Evolutionary conservation across 129 eudicot genomes (phyloP).

Genomic region (Ambrosia artemisiifolia): DNA sequence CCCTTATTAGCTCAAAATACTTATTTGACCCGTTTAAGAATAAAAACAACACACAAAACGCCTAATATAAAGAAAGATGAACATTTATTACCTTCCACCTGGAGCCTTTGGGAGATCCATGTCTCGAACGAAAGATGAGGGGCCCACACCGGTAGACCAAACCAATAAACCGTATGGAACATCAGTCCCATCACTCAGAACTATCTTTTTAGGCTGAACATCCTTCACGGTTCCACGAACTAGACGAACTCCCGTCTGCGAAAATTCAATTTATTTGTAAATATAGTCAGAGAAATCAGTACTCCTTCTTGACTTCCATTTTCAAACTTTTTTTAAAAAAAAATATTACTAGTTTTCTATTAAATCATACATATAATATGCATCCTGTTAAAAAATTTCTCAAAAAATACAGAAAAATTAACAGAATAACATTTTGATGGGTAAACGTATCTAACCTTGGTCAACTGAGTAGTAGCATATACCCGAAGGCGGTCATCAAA

Average conservation of each 20-base stretch:
- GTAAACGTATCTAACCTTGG: constrained; percentile 44
- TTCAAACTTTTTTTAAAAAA: too few species aligned
- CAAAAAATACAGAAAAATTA: too few species aligned
- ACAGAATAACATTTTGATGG: too few species aligned
- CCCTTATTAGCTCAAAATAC: background rate
- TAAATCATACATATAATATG: too few species aligned
- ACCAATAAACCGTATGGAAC: constrained; percentile 92
- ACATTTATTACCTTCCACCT: constrained; percentile 67
- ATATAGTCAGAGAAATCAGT: background rate
- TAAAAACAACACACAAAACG: too few species aligned
- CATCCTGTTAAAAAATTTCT: too few species aligned
- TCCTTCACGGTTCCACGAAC: constrained; percentile 94
- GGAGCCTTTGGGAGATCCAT: constrained; percentile 80
- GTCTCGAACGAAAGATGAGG: constrained; percentile 63
- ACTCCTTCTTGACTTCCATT: background rate
- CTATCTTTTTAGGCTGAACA: constrained; percentile 69
- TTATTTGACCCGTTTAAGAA: background rate
- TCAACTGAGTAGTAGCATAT: constrained; percentile 80
- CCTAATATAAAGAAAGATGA: background rate
- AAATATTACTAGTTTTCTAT: too few species aligned
- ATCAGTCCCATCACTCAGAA: constrained; percentile 75
- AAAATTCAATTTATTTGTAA: background rate
- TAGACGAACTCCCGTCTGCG: constrained; percentile 89
- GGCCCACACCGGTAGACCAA: constrained; percentile 99
- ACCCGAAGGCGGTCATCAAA: constrained; percentile 89